Evolutionary conservation across 2,329 filamentous ascomycete species (phyloP), one percentile per base, ranked within the genome.

Genomic region (Scedosporium dehoogii): DNA sequence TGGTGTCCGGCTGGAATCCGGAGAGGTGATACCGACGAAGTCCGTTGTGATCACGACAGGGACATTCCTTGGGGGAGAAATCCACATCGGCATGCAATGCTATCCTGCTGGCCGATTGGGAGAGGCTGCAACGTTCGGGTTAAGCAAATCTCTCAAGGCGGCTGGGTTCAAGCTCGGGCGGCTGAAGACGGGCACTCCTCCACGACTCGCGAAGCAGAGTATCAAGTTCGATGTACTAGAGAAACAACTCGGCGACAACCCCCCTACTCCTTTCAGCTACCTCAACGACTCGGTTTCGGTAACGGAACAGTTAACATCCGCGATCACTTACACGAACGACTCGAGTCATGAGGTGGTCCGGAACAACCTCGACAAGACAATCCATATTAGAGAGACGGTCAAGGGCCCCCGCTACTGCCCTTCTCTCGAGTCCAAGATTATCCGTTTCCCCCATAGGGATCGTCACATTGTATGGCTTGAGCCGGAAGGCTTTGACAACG

Each of bases 361-460:
- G 56, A 84, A 85, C 6, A 97, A 97, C 70, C 84, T 99, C n/a
- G 89, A 96, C 71, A 96, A 96, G 72, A 96, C 91, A 0, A 90
- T 99, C 42, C 94, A 99, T 71, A 97, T 99, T 65, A 86, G 94
- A 25, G 94, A 99, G 73, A 93, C 91, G 0, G 90, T 99, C 60
- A 94, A 91, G 70, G 94, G 94, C 0, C 94, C 94, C 1, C 84
- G 94, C 64, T 99, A 99, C 71, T 99, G 94, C 70, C 94, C 94
- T 2, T 97, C 93, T 0, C 78, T 99, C 3, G 94, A 99, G 75
- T 92, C 92, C 16, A 99, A 99, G 74, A 83, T 99, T 59, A 88
- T 97, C 55, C 86, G 90, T 7, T 99, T 99, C 71, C 80, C 85
- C 3, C 82, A 94, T 65, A 94, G 92, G 72, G 78, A 86, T 21